These are phyloP conservation scores for Thielaviopsis euricoi DNA, from an alignment of 2,329 filamentous ascomycete genomes.

Conservation along the genomic window DNA sequence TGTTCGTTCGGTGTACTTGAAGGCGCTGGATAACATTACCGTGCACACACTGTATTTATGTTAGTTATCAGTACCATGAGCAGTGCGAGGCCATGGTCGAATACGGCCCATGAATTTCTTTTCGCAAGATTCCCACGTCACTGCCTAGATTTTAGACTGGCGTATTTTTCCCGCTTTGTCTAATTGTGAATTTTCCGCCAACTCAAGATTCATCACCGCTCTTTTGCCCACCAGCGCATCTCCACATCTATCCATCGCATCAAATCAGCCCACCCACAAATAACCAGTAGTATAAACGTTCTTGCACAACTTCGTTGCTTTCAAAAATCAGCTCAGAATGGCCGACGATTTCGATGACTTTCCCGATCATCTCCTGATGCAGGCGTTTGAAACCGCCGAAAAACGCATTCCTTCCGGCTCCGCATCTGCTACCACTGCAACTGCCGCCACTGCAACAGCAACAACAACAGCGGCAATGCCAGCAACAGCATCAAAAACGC, in stretches of 20 bases:
- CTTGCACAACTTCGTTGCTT: not conserved
- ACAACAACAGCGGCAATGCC: not conserved
- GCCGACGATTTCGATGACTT: slow-evolving; percentile 13
- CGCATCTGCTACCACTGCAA: too few relatives aligned
- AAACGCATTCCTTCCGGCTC: slow-evolving; percentile 1
- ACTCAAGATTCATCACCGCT: too few relatives aligned
- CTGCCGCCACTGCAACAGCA: too few relatives aligned
- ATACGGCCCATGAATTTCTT: too few relatives aligned
- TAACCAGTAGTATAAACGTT: not conserved
- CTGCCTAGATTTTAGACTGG: not conserved
- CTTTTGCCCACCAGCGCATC: too few relatives aligned
- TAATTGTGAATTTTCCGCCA: too few relatives aligned
- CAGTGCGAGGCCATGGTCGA: too few relatives aligned
- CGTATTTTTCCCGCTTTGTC: not conserved
- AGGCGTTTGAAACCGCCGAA: slow-evolving; percentile 10
- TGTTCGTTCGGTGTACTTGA: too few relatives aligned
- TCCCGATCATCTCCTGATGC: slow-evolving; percentile 8
- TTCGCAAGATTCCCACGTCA: too few relatives aligned
- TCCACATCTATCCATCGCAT: too few relatives aligned
- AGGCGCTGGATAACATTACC: too few relatives aligned
- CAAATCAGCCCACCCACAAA: too few relatives aligned
- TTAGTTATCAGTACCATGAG: not conserved
- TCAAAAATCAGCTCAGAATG: slow-evolving; percentile 3
- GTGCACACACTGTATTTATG: not conserved
- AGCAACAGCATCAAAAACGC: not conserved